Evolutionary conservation across 768 basidiomycete genomes (phyloP).

Genomic region (Rhizopogon roseolus): DNA sequence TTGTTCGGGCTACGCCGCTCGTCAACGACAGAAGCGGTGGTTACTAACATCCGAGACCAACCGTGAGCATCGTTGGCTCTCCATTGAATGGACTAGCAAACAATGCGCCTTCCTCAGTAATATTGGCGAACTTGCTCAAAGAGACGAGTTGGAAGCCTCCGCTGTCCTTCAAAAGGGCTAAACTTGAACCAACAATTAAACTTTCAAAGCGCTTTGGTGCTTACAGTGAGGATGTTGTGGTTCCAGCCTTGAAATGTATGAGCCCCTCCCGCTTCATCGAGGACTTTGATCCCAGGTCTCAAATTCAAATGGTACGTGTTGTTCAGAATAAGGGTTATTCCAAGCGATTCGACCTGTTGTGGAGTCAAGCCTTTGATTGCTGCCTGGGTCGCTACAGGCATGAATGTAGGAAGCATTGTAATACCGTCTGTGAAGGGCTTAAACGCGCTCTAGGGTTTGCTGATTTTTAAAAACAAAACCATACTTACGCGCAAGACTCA

Average conservation of each 20-base stretch:
- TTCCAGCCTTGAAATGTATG: conserved; percentile 90
- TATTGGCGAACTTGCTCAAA: conserved; percentile 75
- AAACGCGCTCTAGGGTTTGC: conserved; percentile 1
- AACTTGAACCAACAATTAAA: not conserved
- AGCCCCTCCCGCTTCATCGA: conserved; percentile 77
- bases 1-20: conserved; percentile 67
- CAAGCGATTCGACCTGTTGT: conserved; percentile 77
- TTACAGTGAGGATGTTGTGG: conserved; percentile 77
- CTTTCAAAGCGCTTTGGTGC: conserved; percentile 11
- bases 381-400: conserved; percentile 92
- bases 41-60: conserved; percentile 28
- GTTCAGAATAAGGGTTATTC: conserved; percentile 80
- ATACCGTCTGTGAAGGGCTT: conserved; percentile 52
- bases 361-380: conserved; percentile 89
- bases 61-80: conserved; percentile 84
- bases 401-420: conserved; percentile 85
- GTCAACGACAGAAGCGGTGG: conserved; percentile 3
- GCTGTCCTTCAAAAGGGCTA: conserved; percentile 53
- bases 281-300: conserved; percentile 73
- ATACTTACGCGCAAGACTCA: conserved; percentile 72
- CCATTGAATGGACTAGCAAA: conserved; percentile 85
- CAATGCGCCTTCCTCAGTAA: conserved; percentile 85
- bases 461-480: not conserved
- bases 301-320: conserved; percentile 89
- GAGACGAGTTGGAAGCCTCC: conserved; percentile 90